Evolutionary conservation across 768 basidiomycete genomes (phyloP), one percentile per base, ranked within the genome.

Genomic region (Chiua virens): DNA sequence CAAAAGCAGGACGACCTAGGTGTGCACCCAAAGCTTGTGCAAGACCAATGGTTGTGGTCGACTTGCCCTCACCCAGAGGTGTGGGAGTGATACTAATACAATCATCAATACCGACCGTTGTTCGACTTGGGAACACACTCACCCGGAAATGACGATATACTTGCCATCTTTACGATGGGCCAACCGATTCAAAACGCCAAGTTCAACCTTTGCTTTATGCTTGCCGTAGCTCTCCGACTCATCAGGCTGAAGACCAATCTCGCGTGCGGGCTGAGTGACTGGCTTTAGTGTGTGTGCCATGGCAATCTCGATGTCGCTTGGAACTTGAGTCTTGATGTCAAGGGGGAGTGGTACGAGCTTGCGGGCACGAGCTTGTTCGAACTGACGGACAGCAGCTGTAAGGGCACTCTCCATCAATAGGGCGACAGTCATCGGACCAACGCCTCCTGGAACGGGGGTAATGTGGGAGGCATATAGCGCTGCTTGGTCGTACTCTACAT

Each of bases 371-470:
- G 80, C 72, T 44, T 82, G 76, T 57, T 88, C 82, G 80, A 89
- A 94, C 45, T 84, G 78, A 45, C 90, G 84, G 68, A 89, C 80
- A 21, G 96, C 94, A 42, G 92, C 87, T 56, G 79, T 75, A 58
- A 92, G 74, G 2, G 96, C 96, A 72, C 98, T 99, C 64, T 85
- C 81, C 95, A 99, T 98, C 56, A 99, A 84, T 76, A 98, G 79
- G 20, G 97, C 97, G 50, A 99, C 97, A 14, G 97, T 99, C 95
- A 98, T 97, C n/a, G 97, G 97, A 13, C 97, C 97, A 46, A 99
- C 97, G 50, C 97, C 97, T 69, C 97, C 97, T 0, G 97, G 97
- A 22, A 99, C 97, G 18, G 97, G 97, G 0, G 97, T 99, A 62
- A 99, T 97, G 71, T 87, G 74, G 2, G 91, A 89, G 2, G 97